Base-by-base conservation (phyloP, 768 basidiomycete species). In the Plicaturopsis crispa region DNA sequence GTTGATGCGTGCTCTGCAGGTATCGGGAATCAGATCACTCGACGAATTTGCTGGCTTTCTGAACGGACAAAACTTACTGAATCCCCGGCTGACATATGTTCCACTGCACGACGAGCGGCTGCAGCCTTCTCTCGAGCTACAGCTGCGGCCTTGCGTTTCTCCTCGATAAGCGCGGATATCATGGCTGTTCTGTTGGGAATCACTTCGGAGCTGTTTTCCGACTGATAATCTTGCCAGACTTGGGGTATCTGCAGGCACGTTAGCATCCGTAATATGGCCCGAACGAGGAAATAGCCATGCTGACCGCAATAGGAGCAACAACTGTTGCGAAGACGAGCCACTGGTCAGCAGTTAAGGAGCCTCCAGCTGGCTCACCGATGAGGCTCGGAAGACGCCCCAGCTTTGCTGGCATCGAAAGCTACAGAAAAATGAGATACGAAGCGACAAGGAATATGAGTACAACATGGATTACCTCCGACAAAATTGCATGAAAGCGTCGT, bases 301-400 rank as follows among this genome's bases (percentile, higher is more conserved):
- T 24, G 42, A 61, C 58, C 0, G 48, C 43, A 2, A 62, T 39
- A 0, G 62, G 61, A 0, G 52, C 54, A 17, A 59, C 46, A 13
- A 61, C 46, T 0, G 51, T 57, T 0, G 50, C 48, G 2, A 59
- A 43, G 8, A 60, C 24, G 1, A 54, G 43, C 65, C 61, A 59
- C 30, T 61, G 54, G 36, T 64, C 62, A 0, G 59, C 62, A 4
- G 55, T 60, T 1, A 62, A 42, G 3, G 54, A 59, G 4, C 62
- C 59, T 21, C 62, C 58, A 0, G 58, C 51, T 2, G 62, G 62
- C 38, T 49, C 53, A 8, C 58, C 55, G 6, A 58, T 51, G 2
- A 55, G 28, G 2, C 40, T 49, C 1, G 55, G 60, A 2, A 61
- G 46, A 12, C 40, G 23, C 4, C 49, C 51, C 0, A 50, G 24